Base-by-base conservation (phyloP, 2,329 filamentous ascomycete genomes). In the Fusarium sp. region DNA sequence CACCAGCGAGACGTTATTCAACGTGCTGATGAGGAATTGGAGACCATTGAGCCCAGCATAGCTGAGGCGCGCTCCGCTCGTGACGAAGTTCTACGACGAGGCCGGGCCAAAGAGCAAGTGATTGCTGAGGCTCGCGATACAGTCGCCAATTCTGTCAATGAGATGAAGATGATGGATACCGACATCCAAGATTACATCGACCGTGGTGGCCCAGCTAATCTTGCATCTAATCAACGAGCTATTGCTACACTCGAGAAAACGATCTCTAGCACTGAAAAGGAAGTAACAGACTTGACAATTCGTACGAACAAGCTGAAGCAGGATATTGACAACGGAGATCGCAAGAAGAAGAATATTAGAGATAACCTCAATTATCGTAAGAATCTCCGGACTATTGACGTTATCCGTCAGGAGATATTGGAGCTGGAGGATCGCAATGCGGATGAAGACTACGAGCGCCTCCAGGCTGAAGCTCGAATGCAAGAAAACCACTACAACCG, bases 341-440 rank as follows among this genome's bases (percentile, higher is more conserved):
- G 90, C 60, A 94, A 90, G 56, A 95, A 94, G 80, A 91, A 92
- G 72, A 94, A 92, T 67, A 97, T 99, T 71, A 85, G 84, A 22
- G 94, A 98, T 76, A 99, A 99, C 73, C 82, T 98, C 51, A 90
- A 90, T 65, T 97, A 94, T 77, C 92, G 96, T 59, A 90, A 91
- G 75, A 90, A 92, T 63, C 83, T 88, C 56, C 86, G 88, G 55
- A 85, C 90, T 37, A 84, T 97, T 3, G 85, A 92, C 41, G 82
- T 82, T 6, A 85, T 97, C 8, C 82, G 87, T 55, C 77, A 78
- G 19, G 92, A 96, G 62, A 94, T 99, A 66, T 78, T 82, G 40
- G 87, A 92, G 61, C 85, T 99, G 7, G 89, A 94, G 77, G 84
- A 86, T 13, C 90, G 93, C 66, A 92, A 96, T 75, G 94, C 93